A percentile compares a stretch with the other conserved stretches of the same genome.
phyloP scores from a whole-genome alignment of 208 protist genomes.

The Leishmania martiniquensis region DNA sequence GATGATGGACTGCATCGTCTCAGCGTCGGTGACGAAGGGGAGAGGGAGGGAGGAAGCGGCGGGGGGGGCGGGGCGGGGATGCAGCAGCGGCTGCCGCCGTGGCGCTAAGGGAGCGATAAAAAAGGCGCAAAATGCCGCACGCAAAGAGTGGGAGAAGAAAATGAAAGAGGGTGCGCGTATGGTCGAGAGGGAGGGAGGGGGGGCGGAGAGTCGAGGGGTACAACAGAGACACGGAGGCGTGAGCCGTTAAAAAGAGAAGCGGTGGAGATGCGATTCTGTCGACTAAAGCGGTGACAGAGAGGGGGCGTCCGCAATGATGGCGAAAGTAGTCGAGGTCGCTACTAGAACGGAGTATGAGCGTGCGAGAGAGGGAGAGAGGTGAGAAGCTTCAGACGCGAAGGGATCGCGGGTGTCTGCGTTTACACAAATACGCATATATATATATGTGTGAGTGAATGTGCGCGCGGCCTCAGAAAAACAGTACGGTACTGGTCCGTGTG shows the following conservation, averaged over 20 bases:
- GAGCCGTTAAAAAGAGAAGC: not conserved
- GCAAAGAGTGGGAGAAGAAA: too few species aligned
- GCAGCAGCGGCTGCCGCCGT: too few species aligned
- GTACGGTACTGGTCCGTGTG: too few species aligned
- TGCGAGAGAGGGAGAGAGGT: not conserved
- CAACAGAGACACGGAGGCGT: not conserved
- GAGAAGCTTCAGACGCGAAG: not conserved
- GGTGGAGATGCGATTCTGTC: not conserved
- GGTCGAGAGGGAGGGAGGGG: not conserved
- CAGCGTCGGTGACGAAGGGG: not conserved
- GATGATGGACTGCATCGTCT: constrained; percentile 15
- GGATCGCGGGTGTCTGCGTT: too few species aligned
- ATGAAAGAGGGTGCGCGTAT: not conserved
- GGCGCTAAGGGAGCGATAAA: not conserved
- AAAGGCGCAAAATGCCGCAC: too few species aligned
- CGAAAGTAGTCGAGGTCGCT: not conserved
- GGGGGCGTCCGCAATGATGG: not conserved
- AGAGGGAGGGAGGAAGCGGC: not conserved
- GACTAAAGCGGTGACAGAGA: not conserved
- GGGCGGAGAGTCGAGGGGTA: not conserved
- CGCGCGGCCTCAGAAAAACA: too few species aligned
- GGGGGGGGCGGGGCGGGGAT: not conserved
- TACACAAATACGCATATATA: too few species aligned
- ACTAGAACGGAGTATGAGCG: not conserved
- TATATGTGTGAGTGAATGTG: too few species aligned